Conservation (phyloP, 441 rosid genomes). For the Gossypium trilobum region DNA sequence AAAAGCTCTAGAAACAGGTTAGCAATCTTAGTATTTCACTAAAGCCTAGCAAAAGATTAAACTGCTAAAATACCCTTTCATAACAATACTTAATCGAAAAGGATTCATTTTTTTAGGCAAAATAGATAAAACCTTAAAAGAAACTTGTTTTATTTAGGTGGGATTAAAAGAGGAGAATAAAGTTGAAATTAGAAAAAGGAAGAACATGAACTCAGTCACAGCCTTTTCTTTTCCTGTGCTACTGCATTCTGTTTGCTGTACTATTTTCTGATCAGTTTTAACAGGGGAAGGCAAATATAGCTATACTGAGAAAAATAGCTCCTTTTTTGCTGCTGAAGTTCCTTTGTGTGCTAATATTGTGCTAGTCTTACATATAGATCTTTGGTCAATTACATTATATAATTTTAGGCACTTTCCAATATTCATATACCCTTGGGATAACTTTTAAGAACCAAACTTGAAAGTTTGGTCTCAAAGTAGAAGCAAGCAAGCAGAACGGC, state of each 20-base stretch:
- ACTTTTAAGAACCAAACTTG: neutral
- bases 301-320: neutral
- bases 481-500: neutral
- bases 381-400: neutral
- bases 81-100: neutral
- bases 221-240: neutral
- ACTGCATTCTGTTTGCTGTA: neutral
- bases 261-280: neutral
- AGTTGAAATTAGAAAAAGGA: neutral
- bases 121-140: neutral
- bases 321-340: neutral
- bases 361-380: neutral
- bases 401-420: neutral
- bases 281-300: neutral
- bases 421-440: neutral
- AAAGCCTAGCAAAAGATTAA: neutral
- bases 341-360: neutral
- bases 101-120: neutral
- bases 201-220: neutral
- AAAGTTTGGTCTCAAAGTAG: neutral
- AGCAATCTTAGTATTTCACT: neutral
- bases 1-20: neutral
- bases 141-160: neutral
- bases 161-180: no score
- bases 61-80: neutral